Evolutionary conservation across 306 rosid genomes (phyloP), one percentile per base, ranked within the genome.

Genomic region (Carpinus fangiana): DNA sequence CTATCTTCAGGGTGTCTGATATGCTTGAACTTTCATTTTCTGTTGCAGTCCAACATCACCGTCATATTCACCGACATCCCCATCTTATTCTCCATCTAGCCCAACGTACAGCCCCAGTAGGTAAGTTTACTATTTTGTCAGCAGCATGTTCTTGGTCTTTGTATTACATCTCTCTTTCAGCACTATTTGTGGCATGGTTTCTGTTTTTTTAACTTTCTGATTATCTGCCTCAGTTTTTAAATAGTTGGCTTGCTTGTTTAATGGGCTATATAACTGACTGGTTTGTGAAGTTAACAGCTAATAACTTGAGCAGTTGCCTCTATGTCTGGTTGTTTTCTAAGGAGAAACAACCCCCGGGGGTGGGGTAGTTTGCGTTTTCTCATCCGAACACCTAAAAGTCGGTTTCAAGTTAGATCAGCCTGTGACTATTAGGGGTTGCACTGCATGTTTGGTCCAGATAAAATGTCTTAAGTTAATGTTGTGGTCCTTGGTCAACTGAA

Each of bases 21-120:
- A 72, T 80, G 47, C 47, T 46, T 61, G 18, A 72, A 23, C 55
- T 26, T 74, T 52, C 41, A 7, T 8, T 36, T 36, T 82, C 17
- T 77, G 80, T 77, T 84, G 82, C 92, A 95, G 99, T 84, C 99
- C 98, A 18, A 95, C 99, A 1, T 95, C 98, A 18, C 99, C 99
- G 14, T 90, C 99, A 46, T 95, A 95, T 86, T 95, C 99, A 36
- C 99, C 99, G 31, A 92, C 99, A 31, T 95, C 99, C 78, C 98
- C 98, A 45, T 88, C 98, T 0, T 95, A 93, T 82, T 95, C 99
- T 78, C 99, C 98, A 50, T 90, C 99, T 7, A 95, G 98, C 87
- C 98, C 98, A 55, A 90, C 98, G 1, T 92, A 90, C 80, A 94
- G 95, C 84, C 98, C 98, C 26, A 90, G 96, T 91, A 95, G 99